A percentile compares a stretch with the other conserved stretches of the same genome.
phyloP scores from a whole-genome alignment of 768 basidiomycete species.

The Panaeolus cyanescens region DNA sequence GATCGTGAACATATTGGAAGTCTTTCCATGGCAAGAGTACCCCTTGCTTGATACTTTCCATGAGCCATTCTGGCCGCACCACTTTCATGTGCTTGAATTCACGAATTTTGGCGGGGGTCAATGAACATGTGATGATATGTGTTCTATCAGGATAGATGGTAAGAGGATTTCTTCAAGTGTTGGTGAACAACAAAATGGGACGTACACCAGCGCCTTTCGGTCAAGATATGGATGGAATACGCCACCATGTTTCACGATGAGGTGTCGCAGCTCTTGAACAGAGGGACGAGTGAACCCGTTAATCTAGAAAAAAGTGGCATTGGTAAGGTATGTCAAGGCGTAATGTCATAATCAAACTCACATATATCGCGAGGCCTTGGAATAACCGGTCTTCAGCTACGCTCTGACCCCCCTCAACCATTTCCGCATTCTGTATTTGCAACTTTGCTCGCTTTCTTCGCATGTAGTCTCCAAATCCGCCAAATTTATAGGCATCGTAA shows the following conservation, averaged over 20 bases:
- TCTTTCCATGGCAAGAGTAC: slow-evolving; percentile 78
- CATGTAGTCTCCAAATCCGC: slow-evolving; percentile 89
- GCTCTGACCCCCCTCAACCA: slow-evolving; percentile 21
- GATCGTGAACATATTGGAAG: slow-evolving; percentile 59
- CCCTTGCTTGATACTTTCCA: slow-evolving; percentile 71
- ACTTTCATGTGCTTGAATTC: slow-evolving; percentile 93
- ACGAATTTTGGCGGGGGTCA: slow-evolving; percentile 86
- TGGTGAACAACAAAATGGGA: slow-evolving; percentile 10
- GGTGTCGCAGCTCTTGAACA: slow-evolving; percentile 76
- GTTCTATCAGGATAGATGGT: slow-evolving; percentile 49
- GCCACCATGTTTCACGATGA: slow-evolving; percentile 85
- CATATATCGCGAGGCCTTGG: slow-evolving; percentile 77
- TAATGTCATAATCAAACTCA: slow-evolving; percentile 38
- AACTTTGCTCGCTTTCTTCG: slow-evolving; percentile 87
- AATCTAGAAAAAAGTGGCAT: slow-evolving; percentile 52
- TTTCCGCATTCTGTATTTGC: slow-evolving; percentile 70
- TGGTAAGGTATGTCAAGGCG: too few relatives aligned
- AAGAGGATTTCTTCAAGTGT: background rate
- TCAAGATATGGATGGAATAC: slow-evolving; percentile 83
- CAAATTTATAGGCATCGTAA: slow-evolving; percentile 82
- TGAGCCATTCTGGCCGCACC: slow-evolving; percentile 85
- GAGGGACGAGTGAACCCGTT: slow-evolving; percentile 91
- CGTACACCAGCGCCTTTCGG: slow-evolving; percentile 73
- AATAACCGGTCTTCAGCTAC: slow-evolving; percentile 56
- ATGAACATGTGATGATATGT: slow-evolving; percentile 88